These are phyloP conservation scores for Ichthyophonus hoferi DNA, from an alignment of 208 protist genomes.

Conservation along the genomic window DNA sequence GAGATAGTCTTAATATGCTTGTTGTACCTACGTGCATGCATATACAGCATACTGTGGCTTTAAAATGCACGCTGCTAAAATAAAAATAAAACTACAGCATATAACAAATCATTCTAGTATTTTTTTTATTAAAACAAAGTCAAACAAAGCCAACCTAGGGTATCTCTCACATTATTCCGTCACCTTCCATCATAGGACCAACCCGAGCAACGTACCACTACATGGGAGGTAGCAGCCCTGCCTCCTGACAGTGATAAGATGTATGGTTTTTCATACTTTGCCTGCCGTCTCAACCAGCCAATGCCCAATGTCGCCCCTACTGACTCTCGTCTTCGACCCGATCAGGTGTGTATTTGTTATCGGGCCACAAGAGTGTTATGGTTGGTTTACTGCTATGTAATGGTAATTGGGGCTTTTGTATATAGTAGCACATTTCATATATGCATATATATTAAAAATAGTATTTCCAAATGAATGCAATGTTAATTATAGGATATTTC, in stretches of 20 bases:
- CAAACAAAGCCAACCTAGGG: too few species aligned
- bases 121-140: too few species aligned
- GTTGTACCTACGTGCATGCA: too few species aligned
- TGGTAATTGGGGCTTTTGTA: neutral
- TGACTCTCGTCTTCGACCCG: constrained; percentile 43
- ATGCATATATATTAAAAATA: neutral
- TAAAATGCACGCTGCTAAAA: too few species aligned
- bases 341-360: constrained; percentile 28
- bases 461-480: neutral
- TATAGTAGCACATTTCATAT: neutral
- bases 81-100: too few species aligned
- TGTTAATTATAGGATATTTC: neutral
- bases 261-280: constrained; percentile 44
- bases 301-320: constrained; percentile 8
- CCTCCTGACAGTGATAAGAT: constrained; percentile 24
- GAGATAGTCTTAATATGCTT: too few species aligned
- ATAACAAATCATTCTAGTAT: too few species aligned
- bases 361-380: neutral
- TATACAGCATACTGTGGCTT: too few species aligned
- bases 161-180: too few species aligned
- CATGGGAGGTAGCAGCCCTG: constrained; percentile 28
- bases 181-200: constrained; percentile 7
- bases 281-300: constrained; percentile 37
- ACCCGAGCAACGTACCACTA: neutral
- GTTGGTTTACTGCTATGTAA: neutral